Evolutionary conservation across 2,329 filamentous ascomycete genomes (phyloP), one percentile per base, ranked within the genome.

Genomic region (Diaporthe sp.): DNA sequence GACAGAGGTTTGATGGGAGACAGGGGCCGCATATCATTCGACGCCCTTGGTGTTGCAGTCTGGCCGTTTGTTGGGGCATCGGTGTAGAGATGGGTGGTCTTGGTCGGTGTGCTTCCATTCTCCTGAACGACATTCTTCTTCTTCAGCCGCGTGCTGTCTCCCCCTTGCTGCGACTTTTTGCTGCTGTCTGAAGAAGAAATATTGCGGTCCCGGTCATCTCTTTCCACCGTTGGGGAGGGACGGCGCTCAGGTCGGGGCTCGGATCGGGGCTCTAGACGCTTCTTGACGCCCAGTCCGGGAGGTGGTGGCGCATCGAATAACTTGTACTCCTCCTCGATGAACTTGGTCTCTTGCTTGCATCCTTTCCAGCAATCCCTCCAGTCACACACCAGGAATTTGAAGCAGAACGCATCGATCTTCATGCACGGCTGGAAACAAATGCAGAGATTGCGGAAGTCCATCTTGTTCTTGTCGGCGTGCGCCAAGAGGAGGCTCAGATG

Each of bases 341-440:
- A 96, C 78, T 91, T 92, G 77, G 95, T 92, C 83, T 98, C 96
- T 17, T 94, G 97, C 87, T 93, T 95, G 86, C 96, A 98, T 12
- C 96, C 96, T 82, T 97, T 95, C 96, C 96, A 98, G 85, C 96
- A 98, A 78, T 97, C 93, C 79, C 95, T 92, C 96, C 96, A 98
- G 82, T 98, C 94, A 81, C 95, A 95, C 28, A 98, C 96, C 17
- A 98, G 88, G 78, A 98, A 98, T 80, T 96, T 95, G 89, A 98
- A 98, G 82, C 95, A 97, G 82, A 96, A 97, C 1, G 93, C 93
- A 80, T 98, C 96, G 75, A 98, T 97, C 85, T 96, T 97, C 90
- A 98, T 95, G 83, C 95, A 97, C 4, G 96, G 96, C 83, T 98
- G 95, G 84, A 98, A 98, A 86, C 96, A 98, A 79, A 98, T 97